Conservation (phyloP, 1,284 basidiomycete genomes). For the Austroboletus niveus region DNA sequence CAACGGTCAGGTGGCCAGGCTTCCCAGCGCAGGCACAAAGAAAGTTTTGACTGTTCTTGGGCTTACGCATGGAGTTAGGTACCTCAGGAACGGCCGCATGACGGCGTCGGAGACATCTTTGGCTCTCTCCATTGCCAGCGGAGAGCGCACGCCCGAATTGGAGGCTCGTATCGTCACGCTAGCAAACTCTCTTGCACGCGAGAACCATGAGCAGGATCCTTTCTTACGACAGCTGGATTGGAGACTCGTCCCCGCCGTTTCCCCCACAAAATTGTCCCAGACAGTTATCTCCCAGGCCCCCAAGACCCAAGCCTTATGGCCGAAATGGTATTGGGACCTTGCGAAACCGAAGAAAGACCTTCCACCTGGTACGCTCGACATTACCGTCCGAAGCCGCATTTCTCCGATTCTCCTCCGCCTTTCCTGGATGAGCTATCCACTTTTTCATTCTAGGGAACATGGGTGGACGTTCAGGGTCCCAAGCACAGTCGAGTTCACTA, state of each 20-base stretch:
- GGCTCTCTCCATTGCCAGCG: slow-evolving; percentile 41
- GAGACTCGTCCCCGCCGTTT: slow-evolving; percentile 27
- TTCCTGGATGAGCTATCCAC: slow-evolving; percentile 85
- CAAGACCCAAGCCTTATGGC: slow-evolving; percentile 51
- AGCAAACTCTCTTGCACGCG: slow-evolving; percentile 35
- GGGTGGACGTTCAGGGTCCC: slow-evolving; percentile 89
- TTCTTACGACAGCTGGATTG: slow-evolving; percentile 73
- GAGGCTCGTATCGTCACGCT: slow-evolving; percentile 36
- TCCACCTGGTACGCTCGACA: slow-evolving; percentile 71
- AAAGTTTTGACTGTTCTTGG: slow-evolving; percentile 45
- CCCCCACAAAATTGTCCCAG: background rate
- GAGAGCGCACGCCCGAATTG: slow-evolving; percentile 41
- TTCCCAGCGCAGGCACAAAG: slow-evolving; percentile 39
- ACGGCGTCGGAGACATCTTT: slow-evolving; percentile 39
- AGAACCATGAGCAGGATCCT: slow-evolving; percentile 39
- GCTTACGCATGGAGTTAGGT: slow-evolving; percentile 43
- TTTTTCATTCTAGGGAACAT: slow-evolving; percentile 85
- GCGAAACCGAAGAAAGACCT: slow-evolving; percentile 65
- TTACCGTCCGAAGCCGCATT: slow-evolving; percentile 84
- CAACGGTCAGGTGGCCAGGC: slow-evolving; percentile 36
- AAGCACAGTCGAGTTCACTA: slow-evolving; percentile 31
- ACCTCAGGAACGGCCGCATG: slow-evolving; percentile 41
- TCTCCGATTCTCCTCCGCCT: slow-evolving; percentile 86
- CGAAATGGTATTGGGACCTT: slow-evolving; percentile 97
- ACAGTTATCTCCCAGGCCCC: background rate